A percentile compares a stretch with the other conserved stretches of the same genome.
Conservation (phyloP, 768 basidiomycete genomes). For the Lenzites betulinus region DNA sequence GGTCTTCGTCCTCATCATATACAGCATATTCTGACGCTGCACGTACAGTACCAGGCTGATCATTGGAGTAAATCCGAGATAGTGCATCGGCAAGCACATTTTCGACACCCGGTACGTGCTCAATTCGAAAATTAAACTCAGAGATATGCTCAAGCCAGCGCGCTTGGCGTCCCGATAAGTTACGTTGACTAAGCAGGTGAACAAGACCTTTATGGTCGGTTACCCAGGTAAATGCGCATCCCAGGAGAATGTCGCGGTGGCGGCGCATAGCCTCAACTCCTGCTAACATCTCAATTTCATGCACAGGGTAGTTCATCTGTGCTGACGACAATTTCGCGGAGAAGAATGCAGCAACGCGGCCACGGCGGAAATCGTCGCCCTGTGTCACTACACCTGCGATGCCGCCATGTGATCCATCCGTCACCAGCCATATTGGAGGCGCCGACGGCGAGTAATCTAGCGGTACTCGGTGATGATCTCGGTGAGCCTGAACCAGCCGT, state of each 20-base stretch:
- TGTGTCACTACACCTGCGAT: constrained; percentile 25
- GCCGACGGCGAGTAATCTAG: constrained; percentile 29
- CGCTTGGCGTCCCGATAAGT: constrained; percentile 29
- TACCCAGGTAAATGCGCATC: constrained; percentile 24
- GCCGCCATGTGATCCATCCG: constrained; percentile 27
- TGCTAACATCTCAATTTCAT: constrained; percentile 41
- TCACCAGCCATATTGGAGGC: constrained; percentile 26
- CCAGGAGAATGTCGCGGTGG: constrained; percentile 28
- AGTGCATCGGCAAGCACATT: constrained; percentile 33
- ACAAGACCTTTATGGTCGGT: constrained; percentile 34
- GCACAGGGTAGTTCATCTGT: constrained; percentile 39
- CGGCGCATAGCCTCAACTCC: constrained; percentile 41
- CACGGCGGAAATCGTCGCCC: constrained; percentile 20
- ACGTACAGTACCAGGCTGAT: constrained; percentile 25
- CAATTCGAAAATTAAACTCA: constrained; percentile 34
- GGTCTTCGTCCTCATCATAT: constrained; percentile 15
- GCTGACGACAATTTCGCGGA: constrained; percentile 31
- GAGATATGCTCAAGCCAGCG: constrained; percentile 31
- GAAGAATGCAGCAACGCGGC: constrained; percentile 27
- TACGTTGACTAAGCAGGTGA: constrained; percentile 24
- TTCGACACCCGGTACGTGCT: constrained; percentile 31
- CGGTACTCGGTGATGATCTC: constrained; percentile 19
- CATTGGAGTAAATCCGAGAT: constrained; percentile 21
- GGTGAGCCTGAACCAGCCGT: constrained; percentile 9
- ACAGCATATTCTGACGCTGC: constrained; percentile 24